Conservation (phyloP, 495 filamentous ascomycete species). For the Niebla homalea region DNA sequence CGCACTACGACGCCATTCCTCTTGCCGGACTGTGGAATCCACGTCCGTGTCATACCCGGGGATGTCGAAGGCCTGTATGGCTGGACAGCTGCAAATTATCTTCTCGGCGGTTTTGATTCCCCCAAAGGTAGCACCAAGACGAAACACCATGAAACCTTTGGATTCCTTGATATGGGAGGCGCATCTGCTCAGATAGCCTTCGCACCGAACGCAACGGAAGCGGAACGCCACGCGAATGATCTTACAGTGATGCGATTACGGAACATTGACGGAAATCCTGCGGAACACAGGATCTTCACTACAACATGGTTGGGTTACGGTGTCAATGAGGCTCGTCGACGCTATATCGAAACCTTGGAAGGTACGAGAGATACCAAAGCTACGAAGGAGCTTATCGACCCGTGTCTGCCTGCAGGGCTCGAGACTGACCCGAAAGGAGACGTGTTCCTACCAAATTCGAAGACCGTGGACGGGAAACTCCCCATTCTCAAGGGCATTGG, state of each 20-base stretch:
- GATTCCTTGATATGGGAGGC: constrained; percentile 96
- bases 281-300: constrained; percentile 82
- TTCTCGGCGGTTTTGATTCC: constrained; percentile 85
- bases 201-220: constrained; percentile 84
- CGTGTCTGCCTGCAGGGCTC: constrained; percentile 73
- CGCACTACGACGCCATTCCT: constrained; percentile 66
- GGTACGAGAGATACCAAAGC: constrained; percentile 40
- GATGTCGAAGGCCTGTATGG: constrained; percentile 95
- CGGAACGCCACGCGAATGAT: constrained; percentile 79
- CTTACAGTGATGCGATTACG: constrained; percentile 74
- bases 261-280: constrained; percentile 57
- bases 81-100: constrained; percentile 98
- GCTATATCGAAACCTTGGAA: constrained; percentile 62
- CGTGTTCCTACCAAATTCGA: constrained; percentile 24
- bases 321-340: constrained; percentile 73
- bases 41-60: constrained; percentile 93
- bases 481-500: constrained; percentile 66
- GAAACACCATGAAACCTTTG: constrained; percentile 89
- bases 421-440: constrained; percentile 41
- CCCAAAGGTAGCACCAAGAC: constrained; percentile 61
- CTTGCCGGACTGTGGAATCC: constrained; percentile 76
- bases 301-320: constrained; percentile 96
- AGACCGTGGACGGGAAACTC: constrained; percentile 42
- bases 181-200: constrained; percentile 97
- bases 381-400: constrained; percentile 66